Conservation (phyloP, 2,329 filamentous ascomycete genomes). For the Endoconidiophora laricicola region DNA sequence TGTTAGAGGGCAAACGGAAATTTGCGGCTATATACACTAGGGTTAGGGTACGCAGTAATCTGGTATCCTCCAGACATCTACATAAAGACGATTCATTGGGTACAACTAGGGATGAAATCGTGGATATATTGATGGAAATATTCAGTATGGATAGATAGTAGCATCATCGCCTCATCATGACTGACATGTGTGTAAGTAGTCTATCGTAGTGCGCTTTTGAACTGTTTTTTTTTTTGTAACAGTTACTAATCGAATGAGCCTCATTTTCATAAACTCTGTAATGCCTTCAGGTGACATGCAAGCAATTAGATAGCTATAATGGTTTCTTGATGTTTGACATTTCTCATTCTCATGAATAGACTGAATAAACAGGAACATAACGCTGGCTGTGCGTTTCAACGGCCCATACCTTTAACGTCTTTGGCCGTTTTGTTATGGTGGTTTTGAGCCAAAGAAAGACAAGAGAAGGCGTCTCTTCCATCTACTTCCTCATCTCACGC, state of each 20-base stretch:
- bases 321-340: neutral
- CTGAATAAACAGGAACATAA: slow-evolving; percentile 3
- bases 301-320: neutral
- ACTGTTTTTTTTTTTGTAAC: too few species aligned
- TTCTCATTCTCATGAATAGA: slow-evolving; percentile 8
- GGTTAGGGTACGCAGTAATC: too few species aligned
- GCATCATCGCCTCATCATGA: too few species aligned
- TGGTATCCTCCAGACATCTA: too few species aligned
- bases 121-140: neutral
- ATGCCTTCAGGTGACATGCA: neutral
- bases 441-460: neutral
- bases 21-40: too few species aligned
- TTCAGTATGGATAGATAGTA: neutral
- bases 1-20: too few species aligned
- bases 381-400: neutral
- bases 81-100: too few species aligned
- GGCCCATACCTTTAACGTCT: neutral
- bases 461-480: neutral
- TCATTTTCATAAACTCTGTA: too few species aligned
- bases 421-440: neutral
- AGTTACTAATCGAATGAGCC: too few species aligned
- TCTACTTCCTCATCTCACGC: neutral
- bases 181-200: too few species aligned
- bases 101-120: neutral
- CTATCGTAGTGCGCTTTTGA: too few species aligned